A percentile compares a stretch with the other conserved stretches of the same genome.
phyloP scores from a whole-genome alignment of 441 rosid genomes.

The Dalechampia spathulata region DNA sequence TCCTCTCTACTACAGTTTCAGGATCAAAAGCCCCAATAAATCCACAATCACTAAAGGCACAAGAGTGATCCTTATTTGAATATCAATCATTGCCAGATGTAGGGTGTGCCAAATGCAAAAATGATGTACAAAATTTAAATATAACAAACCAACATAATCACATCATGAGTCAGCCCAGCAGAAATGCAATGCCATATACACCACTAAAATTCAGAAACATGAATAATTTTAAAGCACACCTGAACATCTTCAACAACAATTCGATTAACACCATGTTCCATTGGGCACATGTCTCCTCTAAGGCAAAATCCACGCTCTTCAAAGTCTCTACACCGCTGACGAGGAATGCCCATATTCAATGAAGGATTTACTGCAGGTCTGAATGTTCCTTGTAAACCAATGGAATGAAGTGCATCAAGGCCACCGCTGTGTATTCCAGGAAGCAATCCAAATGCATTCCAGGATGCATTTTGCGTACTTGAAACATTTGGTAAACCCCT shows the following conservation, averaged over 20 bases:
- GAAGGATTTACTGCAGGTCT: slow-evolving; percentile 58
- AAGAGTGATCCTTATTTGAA: background rate
- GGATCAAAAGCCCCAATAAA: background rate
- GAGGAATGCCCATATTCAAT: slow-evolving; percentile 68
- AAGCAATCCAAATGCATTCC: slow-evolving; percentile 82
- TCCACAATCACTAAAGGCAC: background rate
- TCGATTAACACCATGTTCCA: slow-evolving; percentile 99
- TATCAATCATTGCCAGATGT: background rate
- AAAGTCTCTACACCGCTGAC: slow-evolving; percentile 91
- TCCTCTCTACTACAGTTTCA: background rate
- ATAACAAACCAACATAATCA: background rate
- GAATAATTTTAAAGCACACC: slow-evolving; percentile 34
- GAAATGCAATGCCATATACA: background rate
- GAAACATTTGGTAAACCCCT: slow-evolving; percentile 69
- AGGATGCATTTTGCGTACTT: slow-evolving; percentile 52
- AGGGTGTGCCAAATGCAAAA: background rate
- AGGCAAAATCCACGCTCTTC: slow-evolving; percentile 99
- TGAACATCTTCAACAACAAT: slow-evolving; percentile 98
- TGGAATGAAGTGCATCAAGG: slow-evolving; percentile 64
- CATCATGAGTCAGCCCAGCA: background rate
- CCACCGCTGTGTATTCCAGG: slow-evolving; percentile 74
- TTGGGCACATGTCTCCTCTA: slow-evolving; percentile 99
- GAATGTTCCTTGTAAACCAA: slow-evolving; percentile 68
- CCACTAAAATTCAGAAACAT: background rate
- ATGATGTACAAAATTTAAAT: background rate